Evolutionary conservation across 257 asterid genomes (phyloP).

Genomic region (Orobanche coerulescens): DNA sequence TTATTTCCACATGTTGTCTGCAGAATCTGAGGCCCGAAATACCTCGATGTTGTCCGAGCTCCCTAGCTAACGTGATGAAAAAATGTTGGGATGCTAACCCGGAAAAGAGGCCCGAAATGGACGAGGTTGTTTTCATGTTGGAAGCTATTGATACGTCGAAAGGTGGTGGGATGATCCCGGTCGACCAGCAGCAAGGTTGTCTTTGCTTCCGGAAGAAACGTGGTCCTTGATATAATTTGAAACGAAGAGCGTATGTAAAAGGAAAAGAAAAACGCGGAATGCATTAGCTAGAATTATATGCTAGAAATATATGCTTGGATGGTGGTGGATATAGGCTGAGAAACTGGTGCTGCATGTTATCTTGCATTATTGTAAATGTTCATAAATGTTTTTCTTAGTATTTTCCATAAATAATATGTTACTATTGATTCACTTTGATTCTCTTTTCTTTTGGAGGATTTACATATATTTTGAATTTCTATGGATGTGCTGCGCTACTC

Average conservation of each 20-base stretch:
- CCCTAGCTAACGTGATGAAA: conserved; percentile 70
- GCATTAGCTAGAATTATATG: conserved; percentile 25
- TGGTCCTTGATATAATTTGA: conserved; percentile 45
- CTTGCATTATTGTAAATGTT: conserved; percentile 30
- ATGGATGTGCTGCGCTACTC: too few relatives aligned
- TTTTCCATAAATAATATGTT: conserved; percentile 20
- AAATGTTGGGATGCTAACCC: conserved; percentile 88
- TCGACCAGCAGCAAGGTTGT: conserved; percentile 69
- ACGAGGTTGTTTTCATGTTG: conserved; percentile 65
- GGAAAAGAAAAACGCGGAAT: conserved; percentile 26
- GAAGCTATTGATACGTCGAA: conserved; percentile 78
- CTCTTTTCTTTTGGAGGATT: neutral
- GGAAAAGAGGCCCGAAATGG: conserved; percentile 85
- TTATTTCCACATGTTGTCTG: neutral
- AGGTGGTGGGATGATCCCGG: conserved; percentile 96
- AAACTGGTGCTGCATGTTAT: conserved; percentile 29
- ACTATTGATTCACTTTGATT: conserved; percentile 24
- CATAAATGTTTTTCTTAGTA: conserved; percentile 12
- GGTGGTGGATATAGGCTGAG: conserved; percentile 30
- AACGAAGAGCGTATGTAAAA: conserved; percentile 6
- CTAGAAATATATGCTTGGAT: too few relatives aligned
- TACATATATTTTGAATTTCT: neutral
- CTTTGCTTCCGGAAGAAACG: conserved; percentile 58
- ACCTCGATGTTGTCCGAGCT: conserved; percentile 79
- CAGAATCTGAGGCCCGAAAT: conserved; percentile 89